Percentiles rank a stretch among this genome's conserved stretches.
Conservation (phyloP, 2,329 filamentous ascomycete species). For the Amylocarpus encephaloides region DNA sequence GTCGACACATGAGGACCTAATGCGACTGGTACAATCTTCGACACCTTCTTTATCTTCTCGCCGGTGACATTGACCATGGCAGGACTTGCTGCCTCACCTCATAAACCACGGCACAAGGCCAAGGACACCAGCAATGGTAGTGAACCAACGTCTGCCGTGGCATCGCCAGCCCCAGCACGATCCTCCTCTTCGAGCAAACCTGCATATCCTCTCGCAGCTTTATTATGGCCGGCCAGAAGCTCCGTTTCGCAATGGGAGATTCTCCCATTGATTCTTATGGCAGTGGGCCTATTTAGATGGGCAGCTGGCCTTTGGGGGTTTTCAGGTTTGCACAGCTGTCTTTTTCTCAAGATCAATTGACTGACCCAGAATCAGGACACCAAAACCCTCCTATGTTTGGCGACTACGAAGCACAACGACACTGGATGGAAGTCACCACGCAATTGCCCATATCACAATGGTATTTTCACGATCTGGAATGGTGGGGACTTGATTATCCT, state of each 20-base stretch:
- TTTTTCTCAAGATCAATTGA: background rate
- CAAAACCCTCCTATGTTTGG: conserved; percentile 84
- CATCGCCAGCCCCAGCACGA: conserved; percentile 12
- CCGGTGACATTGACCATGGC: conserved; percentile 39
- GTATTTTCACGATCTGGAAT: conserved; percentile 95
- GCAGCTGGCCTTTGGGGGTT: conserved; percentile 89
- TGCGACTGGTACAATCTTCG: background rate
- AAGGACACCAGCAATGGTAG: conserved; percentile 42
- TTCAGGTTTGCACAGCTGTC: conserved; percentile 58
- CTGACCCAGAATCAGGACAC: conserved; percentile 49
- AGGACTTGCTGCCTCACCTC: conserved; percentile 44
- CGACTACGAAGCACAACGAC: conserved; percentile 94
- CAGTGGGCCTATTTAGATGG: conserved; percentile 88
- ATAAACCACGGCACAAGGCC: conserved; percentile 53
- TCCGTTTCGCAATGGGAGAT: conserved; percentile 88
- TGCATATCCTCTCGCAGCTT: conserved; percentile 85
- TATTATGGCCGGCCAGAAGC: conserved; percentile 85
- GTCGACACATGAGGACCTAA: background rate
- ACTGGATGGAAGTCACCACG: conserved; percentile 97
- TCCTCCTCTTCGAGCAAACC: conserved; percentile 42
- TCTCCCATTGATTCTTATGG: conserved; percentile 81
- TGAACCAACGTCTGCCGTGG: conserved; percentile 20
- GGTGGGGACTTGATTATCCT: conserved; percentile 98
- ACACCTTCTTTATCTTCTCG: background rate
- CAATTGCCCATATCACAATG: conserved; percentile 87